A percentile compares a stretch with the other conserved stretches of the same genome.
These are phyloP conservation scores for Pulveroboletus sp. DNA, from an alignment of 768 basidiomycete species.

Conservation along the genomic window DNA sequence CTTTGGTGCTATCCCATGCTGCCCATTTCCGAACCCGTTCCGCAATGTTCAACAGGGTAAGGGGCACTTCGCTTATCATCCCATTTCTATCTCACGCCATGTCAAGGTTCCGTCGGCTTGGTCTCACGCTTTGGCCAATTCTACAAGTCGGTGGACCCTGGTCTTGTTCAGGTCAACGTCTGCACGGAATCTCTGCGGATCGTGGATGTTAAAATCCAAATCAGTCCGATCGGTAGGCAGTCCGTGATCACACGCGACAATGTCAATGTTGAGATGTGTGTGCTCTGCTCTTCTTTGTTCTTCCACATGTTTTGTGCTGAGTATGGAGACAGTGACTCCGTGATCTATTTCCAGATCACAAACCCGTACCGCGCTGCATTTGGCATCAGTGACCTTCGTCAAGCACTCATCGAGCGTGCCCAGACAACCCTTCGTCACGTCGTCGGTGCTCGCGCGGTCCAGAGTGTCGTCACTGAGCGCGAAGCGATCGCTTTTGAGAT, in stretches of 20 bases:
- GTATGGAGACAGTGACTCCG: slow-evolving; percentile 62
- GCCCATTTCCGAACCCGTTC: slow-evolving; percentile 83
- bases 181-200: slow-evolving; percentile 84
- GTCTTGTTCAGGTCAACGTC: slow-evolving; percentile 88
- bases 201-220: slow-evolving; percentile 96
- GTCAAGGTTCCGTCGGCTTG: slow-evolving; percentile 77
- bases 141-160: slow-evolving; percentile 94
- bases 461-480: slow-evolving; percentile 93
- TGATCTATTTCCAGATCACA: slow-evolving; percentile 88
- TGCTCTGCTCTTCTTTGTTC: slow-evolving; percentile 6
- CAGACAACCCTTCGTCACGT: slow-evolving; percentile 98
- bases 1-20: slow-evolving; percentile 75
- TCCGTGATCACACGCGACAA: slow-evolving; percentile 94
- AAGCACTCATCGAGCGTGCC: slow-evolving; percentile 77
- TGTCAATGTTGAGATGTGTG: slow-evolving; percentile 89
- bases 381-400: slow-evolving; percentile 85
- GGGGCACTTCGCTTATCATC: slow-evolving; percentile 6
- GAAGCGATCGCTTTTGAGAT: slow-evolving; percentile 96
- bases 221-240: slow-evolving; percentile 81
- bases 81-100: slow-evolving; percentile 10
- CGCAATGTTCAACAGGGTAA: slow-evolving; percentile 78
- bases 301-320: neutral
- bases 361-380: slow-evolving; percentile 93
- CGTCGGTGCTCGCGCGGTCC: slow-evolving; percentile 92
- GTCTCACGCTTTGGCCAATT: slow-evolving; percentile 93